Conservation (phyloP, 169 alveolate genomes). For the Plasmodium blacklocki region DNA sequence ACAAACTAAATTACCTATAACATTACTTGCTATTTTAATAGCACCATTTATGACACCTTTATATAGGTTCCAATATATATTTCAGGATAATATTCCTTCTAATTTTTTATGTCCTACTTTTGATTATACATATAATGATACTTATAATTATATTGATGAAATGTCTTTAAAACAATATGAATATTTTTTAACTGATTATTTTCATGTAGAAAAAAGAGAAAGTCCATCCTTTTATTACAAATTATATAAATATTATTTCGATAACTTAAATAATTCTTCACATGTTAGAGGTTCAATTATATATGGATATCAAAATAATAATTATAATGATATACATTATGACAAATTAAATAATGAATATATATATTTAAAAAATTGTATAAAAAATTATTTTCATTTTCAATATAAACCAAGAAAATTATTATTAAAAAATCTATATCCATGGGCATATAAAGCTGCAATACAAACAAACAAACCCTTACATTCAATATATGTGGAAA, state of each 20-base stretch:
- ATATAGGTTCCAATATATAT: constrained; percentile 66
- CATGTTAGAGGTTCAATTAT: constrained; percentile 61
- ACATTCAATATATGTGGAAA: constrained; percentile 72
- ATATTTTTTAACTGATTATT: constrained; percentile 69
- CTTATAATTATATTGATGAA: constrained; percentile 50
- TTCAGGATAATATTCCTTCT: constrained; percentile 42
- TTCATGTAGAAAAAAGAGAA: constrained; percentile 63
- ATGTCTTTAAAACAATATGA: constrained; percentile 63
- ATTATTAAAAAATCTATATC: constrained; percentile 39
- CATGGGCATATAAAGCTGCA: constrained; percentile 75
- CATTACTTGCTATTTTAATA: constrained; percentile 52
- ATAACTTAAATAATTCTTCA: constrained; percentile 63
- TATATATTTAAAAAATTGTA: constrained; percentile 38
- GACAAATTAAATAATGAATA: constrained; percentile 64
- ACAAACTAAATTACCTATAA: constrained; percentile 76
- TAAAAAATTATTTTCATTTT: constrained; percentile 62
- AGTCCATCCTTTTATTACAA: constrained; percentile 16
- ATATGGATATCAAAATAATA: constrained; percentile 63
- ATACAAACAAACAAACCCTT: constrained; percentile 55
- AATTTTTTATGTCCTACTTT: constrained; percentile 47
- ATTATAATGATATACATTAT: constrained; percentile 45
- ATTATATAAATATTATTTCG: constrained; percentile 37
- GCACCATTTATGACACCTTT: constrained; percentile 76
- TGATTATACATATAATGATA: constrained; percentile 64
- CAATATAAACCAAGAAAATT: constrained; percentile 73